Evolutionary conservation across 176 grass and related monocot species (phyloP), one percentile per base, ranked within the genome.

Genomic region (Oryza glaberrima): DNA sequence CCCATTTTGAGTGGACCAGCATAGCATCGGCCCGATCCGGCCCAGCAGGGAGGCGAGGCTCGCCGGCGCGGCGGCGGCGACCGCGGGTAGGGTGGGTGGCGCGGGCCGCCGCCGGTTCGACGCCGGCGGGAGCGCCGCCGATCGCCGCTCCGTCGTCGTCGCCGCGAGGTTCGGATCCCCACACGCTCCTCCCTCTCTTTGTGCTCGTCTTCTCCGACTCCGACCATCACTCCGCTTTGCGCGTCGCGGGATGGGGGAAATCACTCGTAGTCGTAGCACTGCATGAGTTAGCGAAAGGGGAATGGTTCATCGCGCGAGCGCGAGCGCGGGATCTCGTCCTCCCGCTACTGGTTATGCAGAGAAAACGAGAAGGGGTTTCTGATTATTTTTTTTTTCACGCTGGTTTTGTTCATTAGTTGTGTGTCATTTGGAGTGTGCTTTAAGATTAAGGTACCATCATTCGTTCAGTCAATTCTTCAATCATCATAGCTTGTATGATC

Each of bases 381-480:
- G 26, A 70, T 32, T n/a, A 25, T 22, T 61, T 11, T 7, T 54
- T 30, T 7, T 43, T 9, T 11, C 47, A 49, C 12, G 47, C 47
- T 14, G 47, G 47, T 12, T 12, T 49, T 11, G 12, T 49, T 49
- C 47, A 0, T 32, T 32, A 32, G 15, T 5, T 14, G 19, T 51
- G 41, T 17, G 20, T 56, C 58, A 6, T 54, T 35, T 67, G 68
- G 75, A 73, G 75, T 83, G 81, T 56, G 58, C 75, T 83, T 72
- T 17, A 78, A 66, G 80, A 32, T 73, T 78, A 72, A 83, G 81
- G 23, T 43, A 17, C 2, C 45, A 79, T 73, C 58, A 83, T 88
- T 20, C 46, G 35, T 56, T 36, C 64, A n/a, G 73, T 52, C 15
- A 8, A 15, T 73, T 83, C 81, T 12, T 44, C 23, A 3, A 2